phyloP scores from a whole-genome alignment of 805 yeast species.

The Candida ascalaphidarum region DNA sequence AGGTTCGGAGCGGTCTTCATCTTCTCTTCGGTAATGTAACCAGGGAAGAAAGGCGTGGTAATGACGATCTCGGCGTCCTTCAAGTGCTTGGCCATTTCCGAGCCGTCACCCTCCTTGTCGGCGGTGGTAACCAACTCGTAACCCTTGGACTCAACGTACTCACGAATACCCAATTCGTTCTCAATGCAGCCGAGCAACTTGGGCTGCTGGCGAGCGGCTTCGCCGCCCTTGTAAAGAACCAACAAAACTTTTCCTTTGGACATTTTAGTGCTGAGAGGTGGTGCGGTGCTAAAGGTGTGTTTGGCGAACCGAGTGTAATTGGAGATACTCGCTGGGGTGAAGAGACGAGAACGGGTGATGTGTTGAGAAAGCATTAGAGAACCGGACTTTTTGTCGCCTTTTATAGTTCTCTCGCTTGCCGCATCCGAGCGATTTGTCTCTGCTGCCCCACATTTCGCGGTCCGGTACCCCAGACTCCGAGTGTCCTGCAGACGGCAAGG shows the following conservation, averaged over 20 bases:
- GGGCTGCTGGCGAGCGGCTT: slow-evolving; percentile 52
- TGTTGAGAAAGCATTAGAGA: too few relatives aligned
- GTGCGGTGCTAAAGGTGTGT: not conserved
- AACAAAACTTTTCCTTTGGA: slow-evolving; percentile 35
- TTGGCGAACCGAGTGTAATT: too few relatives aligned
- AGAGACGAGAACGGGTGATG: too few relatives aligned
- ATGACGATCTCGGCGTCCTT: slow-evolving; percentile 69
- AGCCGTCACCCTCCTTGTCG: slow-evolving; percentile 56
- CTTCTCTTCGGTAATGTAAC: slow-evolving; percentile 60
- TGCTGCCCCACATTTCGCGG: too few relatives aligned
- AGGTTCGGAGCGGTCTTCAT: slow-evolving; percentile 62
- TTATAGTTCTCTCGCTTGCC: too few relatives aligned
- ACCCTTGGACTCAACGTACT: slow-evolving; percentile 58
- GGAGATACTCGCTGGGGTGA: too few relatives aligned
- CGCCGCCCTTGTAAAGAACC: slow-evolving; percentile 50
- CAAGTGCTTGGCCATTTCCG: slow-evolving; percentile 55
- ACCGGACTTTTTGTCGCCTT: too few relatives aligned
- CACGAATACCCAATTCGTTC: slow-evolving; percentile 64
- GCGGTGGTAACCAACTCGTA: slow-evolving; percentile 59
- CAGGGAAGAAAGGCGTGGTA: slow-evolving; percentile 81
- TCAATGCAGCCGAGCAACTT: slow-evolving; percentile 63
- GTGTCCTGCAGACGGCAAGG: too few relatives aligned
- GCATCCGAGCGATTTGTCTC: too few relatives aligned
- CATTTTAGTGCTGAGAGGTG: slow-evolving; percentile 2
- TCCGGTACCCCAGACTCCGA: too few relatives aligned